Percentiles rank a stretch among this genome's conserved stretches.
Conservation (phyloP, 306 rosid genomes). For the Corylus americana region DNA sequence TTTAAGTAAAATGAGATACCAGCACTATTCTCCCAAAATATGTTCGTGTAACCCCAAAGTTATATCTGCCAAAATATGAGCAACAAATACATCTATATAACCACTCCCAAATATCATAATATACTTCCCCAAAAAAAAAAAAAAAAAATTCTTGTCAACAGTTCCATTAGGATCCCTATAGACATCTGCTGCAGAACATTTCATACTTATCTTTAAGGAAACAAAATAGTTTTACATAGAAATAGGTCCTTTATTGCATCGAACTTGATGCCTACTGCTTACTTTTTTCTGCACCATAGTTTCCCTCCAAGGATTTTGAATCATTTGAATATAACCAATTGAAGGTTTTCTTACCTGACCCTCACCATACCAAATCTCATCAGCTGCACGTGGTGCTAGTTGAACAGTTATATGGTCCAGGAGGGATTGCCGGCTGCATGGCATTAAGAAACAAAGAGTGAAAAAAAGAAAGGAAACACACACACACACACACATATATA, state of each 20-base stretch:
- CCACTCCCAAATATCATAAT: background rate
- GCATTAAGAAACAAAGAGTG: constrained; percentile 23
- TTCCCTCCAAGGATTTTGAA: background rate
- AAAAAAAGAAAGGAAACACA: constrained; percentile 12
- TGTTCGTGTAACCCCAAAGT: background rate
- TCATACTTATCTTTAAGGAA: background rate
- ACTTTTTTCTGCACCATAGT: background rate
- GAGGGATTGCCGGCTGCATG: constrained; percentile 85
- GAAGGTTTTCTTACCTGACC: constrained; percentile 53
- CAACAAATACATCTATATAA: background rate
- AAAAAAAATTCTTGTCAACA: background rate
- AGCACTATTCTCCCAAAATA: background rate
- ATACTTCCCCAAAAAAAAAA: background rate
- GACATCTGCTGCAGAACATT: background rate
- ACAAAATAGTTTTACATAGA: background rate
- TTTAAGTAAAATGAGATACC: background rate
- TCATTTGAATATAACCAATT: background rate
- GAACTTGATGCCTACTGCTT: background rate
- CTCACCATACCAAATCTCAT: constrained; percentile 84
- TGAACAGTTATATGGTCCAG: constrained; percentile 93
- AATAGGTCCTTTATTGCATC: background rate
- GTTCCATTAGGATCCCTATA: background rate
- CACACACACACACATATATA: too few relatives aligned
- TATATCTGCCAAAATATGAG: background rate
- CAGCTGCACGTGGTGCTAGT: constrained; percentile 98